These are phyloP conservation scores for Thielaviopsis euricoi DNA, from an alignment of 2,329 filamentous ascomycete species.

Conservation along the genomic window DNA sequence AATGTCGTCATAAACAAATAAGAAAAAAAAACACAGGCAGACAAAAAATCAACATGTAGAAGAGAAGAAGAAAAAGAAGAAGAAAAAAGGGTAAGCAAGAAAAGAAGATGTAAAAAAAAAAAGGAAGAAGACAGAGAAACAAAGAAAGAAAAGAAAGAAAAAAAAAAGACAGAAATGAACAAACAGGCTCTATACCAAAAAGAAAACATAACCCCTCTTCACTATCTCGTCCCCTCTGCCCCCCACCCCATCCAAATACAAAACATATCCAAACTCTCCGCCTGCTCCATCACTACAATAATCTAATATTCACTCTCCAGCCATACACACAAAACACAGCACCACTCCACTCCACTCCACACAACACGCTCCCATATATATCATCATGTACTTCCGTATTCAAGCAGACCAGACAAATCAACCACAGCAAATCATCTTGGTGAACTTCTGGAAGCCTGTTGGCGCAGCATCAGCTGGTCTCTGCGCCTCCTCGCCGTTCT, in stretches of 20 bases:
- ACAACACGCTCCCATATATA: background rate
- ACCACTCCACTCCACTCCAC: slow-evolving; percentile 15
- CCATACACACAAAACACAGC: no score
- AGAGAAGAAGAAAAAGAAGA: background rate
- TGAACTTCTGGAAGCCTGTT: slow-evolving; percentile 76
- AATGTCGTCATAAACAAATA: no score
- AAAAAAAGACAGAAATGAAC: background rate
- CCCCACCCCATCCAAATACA: slow-evolving; percentile 13
- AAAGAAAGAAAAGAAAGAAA: background rate
- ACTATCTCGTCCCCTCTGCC: background rate
- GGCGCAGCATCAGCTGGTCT: slow-evolving; percentile 23
- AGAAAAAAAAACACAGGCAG: background rate
- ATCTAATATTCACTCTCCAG: no score
- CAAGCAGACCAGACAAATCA: slow-evolving; percentile 17
- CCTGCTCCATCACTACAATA: no score
- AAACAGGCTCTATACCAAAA: background rate
- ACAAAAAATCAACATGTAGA: background rate
- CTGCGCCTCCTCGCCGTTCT: slow-evolving; percentile 19
- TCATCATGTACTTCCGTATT: background rate
- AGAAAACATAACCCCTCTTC: background rate
- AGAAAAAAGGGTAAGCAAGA: background rate
- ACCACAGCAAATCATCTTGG: slow-evolving; percentile 87
- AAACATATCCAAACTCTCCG: slow-evolving; percentile 11
- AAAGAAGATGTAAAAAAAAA: background rate
- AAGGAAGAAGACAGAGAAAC: background rate